A percentile compares a stretch with the other conserved stretches of the same genome.
These are phyloP conservation scores for Kwoniella heveanensis DNA, from an alignment of 768 basidiomycete species.

Conservation along the genomic window DNA sequence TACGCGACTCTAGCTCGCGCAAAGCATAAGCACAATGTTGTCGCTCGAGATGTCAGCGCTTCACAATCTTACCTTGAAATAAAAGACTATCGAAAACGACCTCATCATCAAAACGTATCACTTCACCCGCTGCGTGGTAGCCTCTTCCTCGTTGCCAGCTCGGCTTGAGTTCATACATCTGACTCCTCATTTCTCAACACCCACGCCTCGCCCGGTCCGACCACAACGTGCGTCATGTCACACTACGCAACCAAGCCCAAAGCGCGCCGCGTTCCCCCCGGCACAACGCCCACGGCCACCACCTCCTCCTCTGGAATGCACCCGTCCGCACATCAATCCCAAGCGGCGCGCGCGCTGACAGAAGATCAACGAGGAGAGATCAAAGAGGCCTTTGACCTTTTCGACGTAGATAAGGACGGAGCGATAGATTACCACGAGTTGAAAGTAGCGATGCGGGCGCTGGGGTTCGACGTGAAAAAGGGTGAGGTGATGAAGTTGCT, in stretches of 20 bases:
- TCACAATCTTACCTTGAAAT: too few relatives aligned
- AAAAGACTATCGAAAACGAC: too few relatives aligned
- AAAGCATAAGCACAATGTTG: too few relatives aligned
- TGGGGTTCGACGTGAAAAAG: conserved; percentile 98
- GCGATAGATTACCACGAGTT: conserved; percentile 96
- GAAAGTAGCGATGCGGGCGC: conserved; percentile 96
- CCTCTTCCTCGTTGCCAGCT: too few relatives aligned
- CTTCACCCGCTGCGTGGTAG: too few relatives aligned
- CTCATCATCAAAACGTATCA: too few relatives aligned
- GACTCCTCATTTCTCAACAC: too few relatives aligned
- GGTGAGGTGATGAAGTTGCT: conserved; percentile 94
- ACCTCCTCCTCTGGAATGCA: conserved; percentile 3
- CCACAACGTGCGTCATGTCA: conserved; percentile 18
- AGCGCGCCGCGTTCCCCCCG: conserved; percentile 7
- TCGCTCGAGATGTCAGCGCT: too few relatives aligned
- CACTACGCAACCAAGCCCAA: conserved; percentile 25
- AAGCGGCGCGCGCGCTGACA: conserved; percentile 29
- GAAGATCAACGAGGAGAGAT: conserved; percentile 79
- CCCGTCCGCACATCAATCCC: background rate
- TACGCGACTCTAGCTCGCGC: too few relatives aligned
- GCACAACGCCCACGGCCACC: background rate
- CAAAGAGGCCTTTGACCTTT: conserved; percentile 97
- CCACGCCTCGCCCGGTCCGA: too few relatives aligned
- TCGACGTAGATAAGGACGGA: conserved; percentile 98
- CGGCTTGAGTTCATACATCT: too few relatives aligned